Percentiles rank a stretch among this genome's conserved stretches.
These are phyloP conservation scores for Massarina eburnea DNA, from an alignment of 2,329 filamentous ascomycete genomes.

Conservation along the genomic window DNA sequence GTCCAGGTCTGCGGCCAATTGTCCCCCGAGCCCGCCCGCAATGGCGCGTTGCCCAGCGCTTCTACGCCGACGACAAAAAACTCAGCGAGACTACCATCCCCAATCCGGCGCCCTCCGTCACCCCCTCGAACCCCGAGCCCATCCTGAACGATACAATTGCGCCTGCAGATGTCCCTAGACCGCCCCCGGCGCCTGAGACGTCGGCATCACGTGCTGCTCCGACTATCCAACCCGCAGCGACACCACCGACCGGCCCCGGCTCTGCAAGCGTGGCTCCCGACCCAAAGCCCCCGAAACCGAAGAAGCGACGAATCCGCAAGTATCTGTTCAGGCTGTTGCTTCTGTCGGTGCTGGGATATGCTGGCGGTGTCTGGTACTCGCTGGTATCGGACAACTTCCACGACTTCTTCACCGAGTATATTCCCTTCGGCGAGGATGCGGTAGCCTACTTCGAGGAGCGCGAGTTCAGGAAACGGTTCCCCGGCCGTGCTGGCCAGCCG, in stretches of 20 bases:
- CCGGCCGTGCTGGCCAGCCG: conserved; percentile 44
- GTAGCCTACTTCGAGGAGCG: conserved; percentile 95
- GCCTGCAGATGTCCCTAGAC: conserved; percentile 51
- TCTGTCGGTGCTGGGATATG: conserved; percentile 77
- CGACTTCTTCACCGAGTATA: conserved; percentile 97
- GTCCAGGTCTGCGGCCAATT: conserved; percentile 45
- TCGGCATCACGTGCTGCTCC: conserved; percentile 38
- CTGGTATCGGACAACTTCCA: conserved; percentile 97
- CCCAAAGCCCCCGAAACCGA: conserved; percentile 56
- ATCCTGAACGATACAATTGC: conserved; percentile 46
- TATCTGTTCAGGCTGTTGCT: conserved; percentile 76
- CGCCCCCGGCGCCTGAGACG: conserved; percentile 46
- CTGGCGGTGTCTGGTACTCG: conserved; percentile 88
- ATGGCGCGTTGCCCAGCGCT: conserved; percentile 48
- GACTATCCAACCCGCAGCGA: conserved; percentile 33
- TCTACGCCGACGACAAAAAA: conserved; percentile 53
- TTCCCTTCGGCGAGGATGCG: conserved; percentile 91
- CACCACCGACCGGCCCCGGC: conserved; percentile 47
- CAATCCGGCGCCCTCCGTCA: conserved; percentile 38
- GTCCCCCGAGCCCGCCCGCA: conserved; percentile 37
- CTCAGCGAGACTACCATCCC: conserved; percentile 41
- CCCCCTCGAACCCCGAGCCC: conserved; percentile 39
- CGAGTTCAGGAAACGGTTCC: conserved; percentile 87
- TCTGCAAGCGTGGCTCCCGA: conserved; percentile 45
- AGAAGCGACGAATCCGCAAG: conserved; percentile 68